Evolutionary conservation across 1,284 basidiomycete species (phyloP), one percentile per base, ranked within the genome.

Genomic region (Ceratobasidium sp.): DNA sequence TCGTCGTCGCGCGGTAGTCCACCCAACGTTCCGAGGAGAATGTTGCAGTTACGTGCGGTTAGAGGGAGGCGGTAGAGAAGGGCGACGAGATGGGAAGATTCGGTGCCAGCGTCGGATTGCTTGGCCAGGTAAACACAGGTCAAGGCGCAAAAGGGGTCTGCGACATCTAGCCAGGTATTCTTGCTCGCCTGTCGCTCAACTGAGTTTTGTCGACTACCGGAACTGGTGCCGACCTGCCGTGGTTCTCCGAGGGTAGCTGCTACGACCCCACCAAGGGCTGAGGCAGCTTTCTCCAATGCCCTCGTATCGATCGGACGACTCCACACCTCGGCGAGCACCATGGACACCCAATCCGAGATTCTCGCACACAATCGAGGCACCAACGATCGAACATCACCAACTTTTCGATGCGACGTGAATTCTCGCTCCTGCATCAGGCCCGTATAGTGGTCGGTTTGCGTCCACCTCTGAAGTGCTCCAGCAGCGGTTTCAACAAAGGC

Each of bases 141-240:
- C 47, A 68, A 34, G 10, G 52, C 64, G 29, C 64, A 68, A 42
- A 68, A 68, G 31, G 64, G 64, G 38, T 68, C 64, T 6, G 52
- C 42, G 12, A 68, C 64, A 31, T 68, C 64, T 0, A 68, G 38
- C 49, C 58, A 62, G n/a, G 32, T 34, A 7, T 2, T 47, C 3
- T n/a, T 22, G 4, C 35, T 25, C 8, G 25, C 32, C 20, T 12
- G 38, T 25, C 38, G 6, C 25, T 27, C 49, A 4, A 31, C 5
- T n/a, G 20, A 47, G 8, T 65, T 49, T 40, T 40, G 38, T 40
- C 38, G 38, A 17, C 17, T 40, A 17, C 38, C 17, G n/a, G n/a
- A n/a, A n/a, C n/a, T 40, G 8, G 8, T 40, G 38, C 17, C 38
- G 38, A 17, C 38, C 17, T 7, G 17, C 38, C 38, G 7, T 40